A percentile compares a stretch with the other conserved stretches of the same genome.
Evolutionary conservation across 2,329 filamentous ascomycete species (phyloP).

Genomic region (Paraconiothyrium sp.): DNA sequence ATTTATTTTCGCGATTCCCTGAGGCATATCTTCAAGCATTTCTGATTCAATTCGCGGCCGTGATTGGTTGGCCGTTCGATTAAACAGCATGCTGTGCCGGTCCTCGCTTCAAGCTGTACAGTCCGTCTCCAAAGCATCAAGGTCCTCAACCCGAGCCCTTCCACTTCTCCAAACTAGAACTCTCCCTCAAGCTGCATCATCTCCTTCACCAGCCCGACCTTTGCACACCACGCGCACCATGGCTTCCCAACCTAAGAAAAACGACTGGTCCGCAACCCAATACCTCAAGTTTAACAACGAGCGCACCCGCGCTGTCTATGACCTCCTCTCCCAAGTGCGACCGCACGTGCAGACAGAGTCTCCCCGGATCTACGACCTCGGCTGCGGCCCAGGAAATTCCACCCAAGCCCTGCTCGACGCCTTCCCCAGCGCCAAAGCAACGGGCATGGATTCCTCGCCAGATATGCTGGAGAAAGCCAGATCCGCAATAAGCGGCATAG

Average conservation of each 20-base stretch:
- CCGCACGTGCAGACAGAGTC: slow-evolving; percentile 35
- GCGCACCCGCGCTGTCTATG: slow-evolving; percentile 62
- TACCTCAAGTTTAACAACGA: slow-evolving; percentile 66
- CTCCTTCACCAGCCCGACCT: slow-evolving; percentile 7
- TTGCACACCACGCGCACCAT: slow-evolving; percentile 4
- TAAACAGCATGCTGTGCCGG: not conserved
- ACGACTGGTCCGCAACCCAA: slow-evolving; percentile 65
- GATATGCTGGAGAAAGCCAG: slow-evolving; percentile 65
- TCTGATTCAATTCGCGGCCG: not conserved
- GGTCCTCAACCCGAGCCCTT: not conserved
- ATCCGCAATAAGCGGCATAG: slow-evolving; percentile 49
- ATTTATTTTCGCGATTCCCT: not conserved
- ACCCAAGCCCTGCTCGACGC: slow-evolving; percentile 59
- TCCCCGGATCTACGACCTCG: slow-evolving; percentile 65
- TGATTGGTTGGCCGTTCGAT: not conserved
- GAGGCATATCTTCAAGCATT: not conserved
- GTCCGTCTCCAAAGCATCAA: not conserved
- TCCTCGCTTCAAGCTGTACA: not conserved
- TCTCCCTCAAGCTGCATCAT: not conserved
- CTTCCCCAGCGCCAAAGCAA: slow-evolving; percentile 59
- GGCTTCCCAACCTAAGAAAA: slow-evolving; percentile 17
- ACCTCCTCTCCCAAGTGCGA: slow-evolving; percentile 62
- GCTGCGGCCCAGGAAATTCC: slow-evolving; percentile 69
- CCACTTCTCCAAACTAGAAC: not conserved
- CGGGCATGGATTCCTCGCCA: slow-evolving; percentile 64